Percentiles rank a stretch among this genome's conserved stretches.
Conservation (phyloP, 1,139 yeast genomes). For the Yamadazyma mexicana region DNA sequence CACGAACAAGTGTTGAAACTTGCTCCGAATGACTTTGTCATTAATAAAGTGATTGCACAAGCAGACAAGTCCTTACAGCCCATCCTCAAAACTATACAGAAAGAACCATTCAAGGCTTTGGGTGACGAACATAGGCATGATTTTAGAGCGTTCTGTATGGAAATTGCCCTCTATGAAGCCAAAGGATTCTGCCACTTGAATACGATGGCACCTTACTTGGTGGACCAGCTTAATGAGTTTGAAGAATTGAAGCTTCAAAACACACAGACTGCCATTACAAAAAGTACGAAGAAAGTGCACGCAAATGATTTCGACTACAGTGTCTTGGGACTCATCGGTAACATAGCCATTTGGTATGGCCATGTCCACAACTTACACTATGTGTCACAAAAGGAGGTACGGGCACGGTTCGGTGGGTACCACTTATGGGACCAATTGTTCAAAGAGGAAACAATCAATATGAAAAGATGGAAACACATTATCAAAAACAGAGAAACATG, state of each 20-base stretch:
- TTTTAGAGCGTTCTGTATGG: conserved; percentile 35
- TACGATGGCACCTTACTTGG: conserved; percentile 27
- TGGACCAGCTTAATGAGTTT: conserved; percentile 32
- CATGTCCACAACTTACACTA: conserved; percentile 17
- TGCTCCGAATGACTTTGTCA: conserved; percentile 38
- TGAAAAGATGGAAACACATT: conserved; percentile 49
- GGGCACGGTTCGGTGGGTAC: conserved; percentile 38
- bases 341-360: conserved; percentile 42
- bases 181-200: conserved; percentile 35
- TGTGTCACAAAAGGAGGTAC: conserved; percentile 16
- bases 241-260: conserved; percentile 36
- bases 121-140: background rate
- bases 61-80: conserved; percentile 12
- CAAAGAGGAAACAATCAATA: conserved; percentile 37
- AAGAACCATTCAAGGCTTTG: conserved; percentile 27
- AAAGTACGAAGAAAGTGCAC: conserved; percentile 35
- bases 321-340: conserved; percentile 41
- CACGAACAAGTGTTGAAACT: conserved; percentile 37
- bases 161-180: conserved; percentile 42
- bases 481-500: conserved; percentile 40
- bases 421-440: conserved; percentile 46
- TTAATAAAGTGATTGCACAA: conserved; percentile 35
- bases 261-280: conserved; percentile 38
- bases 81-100: conserved; percentile 24
- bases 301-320: conserved; percentile 42